phyloP scores from a whole-genome alignment of 371 early-diverging fungal genomes.

The Rhizopus stolonifer region DNA sequence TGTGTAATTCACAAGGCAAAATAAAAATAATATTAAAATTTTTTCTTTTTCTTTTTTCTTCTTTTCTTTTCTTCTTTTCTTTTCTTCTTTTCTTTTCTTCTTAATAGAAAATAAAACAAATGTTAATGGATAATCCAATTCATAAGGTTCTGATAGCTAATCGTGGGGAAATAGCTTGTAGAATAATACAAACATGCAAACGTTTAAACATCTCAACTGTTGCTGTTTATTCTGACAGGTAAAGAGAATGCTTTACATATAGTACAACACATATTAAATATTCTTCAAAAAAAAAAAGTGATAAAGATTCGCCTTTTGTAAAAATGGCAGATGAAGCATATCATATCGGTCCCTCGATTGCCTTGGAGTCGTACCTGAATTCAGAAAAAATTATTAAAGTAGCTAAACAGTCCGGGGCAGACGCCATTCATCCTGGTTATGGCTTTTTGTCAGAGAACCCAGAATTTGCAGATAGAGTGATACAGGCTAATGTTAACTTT shows the following conservation, averaged over 20 bases:
- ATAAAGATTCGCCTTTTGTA: constrained; percentile 79
- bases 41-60: constrained; percentile 2
- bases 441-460: constrained; percentile 89
- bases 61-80: not conserved
- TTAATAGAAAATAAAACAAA: not conserved
- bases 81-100: constrained; percentile 3
- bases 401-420: constrained; percentile 62
- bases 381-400: constrained; percentile 65
- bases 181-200: constrained; percentile 85
- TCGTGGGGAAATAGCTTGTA: constrained; percentile 95
- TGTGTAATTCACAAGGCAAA: constrained; percentile 14
- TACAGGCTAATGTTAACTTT: constrained; percentile 67
- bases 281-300: constrained; percentile 62
- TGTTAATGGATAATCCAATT: constrained; percentile 40
- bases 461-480: constrained; percentile 70
- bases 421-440: constrained; percentile 88
- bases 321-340: constrained; percentile 83
- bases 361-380: constrained; percentile 71
- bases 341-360: constrained; percentile 69
- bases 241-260: constrained; percentile 15
- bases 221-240: constrained; percentile 91
- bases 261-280: too few species aligned
- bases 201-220: constrained; percentile 88
- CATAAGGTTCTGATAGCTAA: constrained; percentile 96
- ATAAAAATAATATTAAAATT: not conserved